Percentiles rank a stretch among this genome's conserved stretches.
Conservation (phyloP, 1,284 basidiomycete genomes). For the Malassezia sympodialis region DNA sequence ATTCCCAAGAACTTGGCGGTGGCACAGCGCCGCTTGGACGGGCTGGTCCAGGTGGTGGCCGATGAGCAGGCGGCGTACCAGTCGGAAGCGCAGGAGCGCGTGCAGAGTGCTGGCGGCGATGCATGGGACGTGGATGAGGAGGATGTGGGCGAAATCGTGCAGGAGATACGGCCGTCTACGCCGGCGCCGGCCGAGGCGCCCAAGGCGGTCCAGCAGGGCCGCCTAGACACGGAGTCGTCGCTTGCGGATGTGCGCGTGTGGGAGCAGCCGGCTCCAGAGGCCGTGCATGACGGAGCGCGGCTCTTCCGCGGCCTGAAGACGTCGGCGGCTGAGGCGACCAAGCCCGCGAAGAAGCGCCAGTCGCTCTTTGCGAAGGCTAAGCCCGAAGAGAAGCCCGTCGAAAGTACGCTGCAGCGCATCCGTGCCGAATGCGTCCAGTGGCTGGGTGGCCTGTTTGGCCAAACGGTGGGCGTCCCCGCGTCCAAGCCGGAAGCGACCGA, state of each 20-base stretch:
- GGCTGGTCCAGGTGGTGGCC: conserved; percentile 26
- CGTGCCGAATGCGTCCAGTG: conserved; percentile 6
- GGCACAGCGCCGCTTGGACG: conserved; percentile 25
- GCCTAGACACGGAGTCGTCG: background rate
- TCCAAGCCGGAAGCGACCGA: background rate
- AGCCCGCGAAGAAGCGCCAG: conserved; percentile 2
- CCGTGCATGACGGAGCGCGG: background rate
- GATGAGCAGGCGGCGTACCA: conserved; percentile 24
- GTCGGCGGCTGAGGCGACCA: background rate
- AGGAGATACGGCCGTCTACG: background rate
- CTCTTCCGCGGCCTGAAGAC: conserved; percentile 4
- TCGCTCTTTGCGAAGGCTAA: conserved; percentile 11
- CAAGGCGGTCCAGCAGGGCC: background rate
- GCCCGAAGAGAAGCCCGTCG: background rate
- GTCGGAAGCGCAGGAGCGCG: background rate
- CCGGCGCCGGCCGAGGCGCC: background rate
- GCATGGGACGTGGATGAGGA: background rate
- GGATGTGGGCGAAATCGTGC: conserved; percentile 15
- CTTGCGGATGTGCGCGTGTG: conserved; percentile 4
- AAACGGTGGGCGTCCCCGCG: background rate
- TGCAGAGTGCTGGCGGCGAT: background rate
- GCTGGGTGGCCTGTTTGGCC: conserved; percentile 4
- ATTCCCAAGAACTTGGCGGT: conserved; percentile 21
- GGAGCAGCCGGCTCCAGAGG: background rate
- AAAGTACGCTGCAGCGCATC: conserved; percentile 3